phyloP scores from a whole-genome alignment of 2,329 filamentous ascomycete genomes.

The Plectosphaerella plurivora region DNA sequence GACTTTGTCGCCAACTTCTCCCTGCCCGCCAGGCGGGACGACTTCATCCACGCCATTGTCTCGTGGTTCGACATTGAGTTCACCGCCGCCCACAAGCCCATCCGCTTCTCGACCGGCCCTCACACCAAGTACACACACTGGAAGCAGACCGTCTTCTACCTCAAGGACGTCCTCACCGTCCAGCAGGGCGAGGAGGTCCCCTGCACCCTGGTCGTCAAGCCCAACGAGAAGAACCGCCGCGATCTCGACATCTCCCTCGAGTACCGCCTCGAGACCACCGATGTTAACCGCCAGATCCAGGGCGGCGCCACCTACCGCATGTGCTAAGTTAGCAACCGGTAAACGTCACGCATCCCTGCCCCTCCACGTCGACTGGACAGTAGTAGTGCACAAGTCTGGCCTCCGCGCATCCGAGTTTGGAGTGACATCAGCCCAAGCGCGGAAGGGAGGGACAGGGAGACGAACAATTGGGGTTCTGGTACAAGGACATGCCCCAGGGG shows the following conservation, averaged over 20 bases:
- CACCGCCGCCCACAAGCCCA: slow-evolving; percentile 95
- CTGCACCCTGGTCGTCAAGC: slow-evolving; percentile 74
- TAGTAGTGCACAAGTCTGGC: not conserved
- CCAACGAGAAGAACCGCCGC: slow-evolving; percentile 89
- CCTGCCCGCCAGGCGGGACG: slow-evolving; percentile 74
- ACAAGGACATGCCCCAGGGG: too few species aligned
- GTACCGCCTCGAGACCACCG: slow-evolving; percentile 75
- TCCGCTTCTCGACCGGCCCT: slow-evolving; percentile 93
- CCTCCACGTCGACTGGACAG: not conserved
- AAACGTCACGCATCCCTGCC: too few species aligned
- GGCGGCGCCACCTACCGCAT: slow-evolving; percentile 78
- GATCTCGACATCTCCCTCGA: slow-evolving; percentile 88
- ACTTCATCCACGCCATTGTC: slow-evolving; percentile 94
- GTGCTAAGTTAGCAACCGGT: slow-evolving; percentile 42
- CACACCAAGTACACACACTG: slow-evolving; percentile 99
- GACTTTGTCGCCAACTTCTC: slow-evolving; percentile 77
- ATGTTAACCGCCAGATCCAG: slow-evolving; percentile 62
- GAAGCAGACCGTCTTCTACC: slow-evolving; percentile 99
- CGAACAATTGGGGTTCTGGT: too few species aligned
- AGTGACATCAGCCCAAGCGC: not conserved
- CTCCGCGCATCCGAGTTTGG: not conserved
- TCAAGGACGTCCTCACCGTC: slow-evolving; percentile 88
- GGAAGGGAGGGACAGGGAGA: not conserved
- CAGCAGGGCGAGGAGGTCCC: slow-evolving; percentile 77
- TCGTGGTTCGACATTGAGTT: slow-evolving; percentile 99